Base-by-base conservation (phyloP, 2,329 filamentous ascomycete genomes). In the Ilyonectria robusta region DNA sequence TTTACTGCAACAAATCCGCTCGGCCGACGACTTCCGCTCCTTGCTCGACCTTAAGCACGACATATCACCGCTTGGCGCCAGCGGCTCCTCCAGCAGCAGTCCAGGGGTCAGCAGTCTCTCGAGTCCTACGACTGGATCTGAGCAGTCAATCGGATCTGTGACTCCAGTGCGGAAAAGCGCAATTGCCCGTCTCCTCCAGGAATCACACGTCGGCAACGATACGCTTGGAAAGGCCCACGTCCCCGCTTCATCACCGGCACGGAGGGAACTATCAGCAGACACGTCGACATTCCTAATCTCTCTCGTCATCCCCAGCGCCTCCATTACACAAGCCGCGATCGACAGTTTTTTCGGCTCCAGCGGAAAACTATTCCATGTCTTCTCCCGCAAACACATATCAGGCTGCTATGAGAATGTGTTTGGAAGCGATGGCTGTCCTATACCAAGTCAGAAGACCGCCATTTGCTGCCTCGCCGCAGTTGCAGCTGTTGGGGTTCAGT, bases 281-380 rank as follows among this genome's bases (percentile, higher is more conserved):
- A 17, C 37, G 37, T 40, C 37, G 11, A 40, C 37, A 40, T 40
- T 40, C 37, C 37, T 40, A 13, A 40, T 40, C 2, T 40, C 37
- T 17, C 37, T 40, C 37, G 37, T 40, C 37, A 13, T 15, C 13
- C 11, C 37, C 10, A 40, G 11, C 37, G 11, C 37, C 37, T 40
- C 37, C n/a, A 6, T 40, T 40, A 6, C 37, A 40, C 2, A 40
- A 17, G 37, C 37, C 11, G 37, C 37, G 10, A 13, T 66, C 11
- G 44, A 60, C 13, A 19, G 35, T 23, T 70, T 70, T 37, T 67
- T 62, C 44, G 62, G 19, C 3, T 67, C 47, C 42, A 67, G 67
- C 33, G 65, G 61, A 15, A 50, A 46, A 13, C 35, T 70, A 19
- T 67, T 70, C 23, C 67, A 70, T 21, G 67, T 70, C 23, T 70